Base-by-base conservation (phyloP, 2,329 filamentous ascomycete genomes). In the Zymoseptoria brevis region DNA sequence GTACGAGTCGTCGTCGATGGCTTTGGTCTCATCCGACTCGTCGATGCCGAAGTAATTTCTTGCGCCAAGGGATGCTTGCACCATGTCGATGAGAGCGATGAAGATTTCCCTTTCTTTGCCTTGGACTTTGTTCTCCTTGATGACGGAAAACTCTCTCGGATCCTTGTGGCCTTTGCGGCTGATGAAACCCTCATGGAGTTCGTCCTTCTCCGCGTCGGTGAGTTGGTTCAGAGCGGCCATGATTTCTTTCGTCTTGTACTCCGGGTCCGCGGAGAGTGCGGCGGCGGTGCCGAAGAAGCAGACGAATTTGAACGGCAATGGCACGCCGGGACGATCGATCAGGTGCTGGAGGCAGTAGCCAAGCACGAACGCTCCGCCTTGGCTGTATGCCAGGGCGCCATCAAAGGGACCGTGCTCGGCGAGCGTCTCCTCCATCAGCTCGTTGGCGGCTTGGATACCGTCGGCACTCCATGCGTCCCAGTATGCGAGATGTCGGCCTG, bases 151-250 rank as follows among this genome's bases (percentile, higher is more conserved):
- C 19, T 45, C 49, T 3, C 54, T 45, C 6, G 54, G 54, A 35
- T 56, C 54, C 19, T 56, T 56, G 54, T 56, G 54, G 13, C 54
- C 54, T 45, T 50, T 21, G 2, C 54, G 54, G n/a, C 35, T 49
- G 54, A 56, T 56, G 54, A 56, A 56, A 24, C 54, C 54, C 45
- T 56, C 54, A 8, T 56, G 54, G 29, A 56, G 54, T 41, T 56
- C 54, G n/a, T 56, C 29, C 41, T 26, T 50, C 13, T 56, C 54
- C 54, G n/a, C 49, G 19, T 56, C 54, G 6, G 35, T 50, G 26
- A 56, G 54, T 41, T 56, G 45, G 9, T 35, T 49, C 35, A 56
- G n/a, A 2, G 54, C 54, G 24, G 35, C 49, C 54, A 56, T 56
- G 45, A 56, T 56, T 22, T 26, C 48, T 19, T 48, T 41, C 24